These are phyloP conservation scores for Botrytis deweyae DNA, from an alignment of 2,329 filamentous ascomycete genomes.

Conservation along the genomic window DNA sequence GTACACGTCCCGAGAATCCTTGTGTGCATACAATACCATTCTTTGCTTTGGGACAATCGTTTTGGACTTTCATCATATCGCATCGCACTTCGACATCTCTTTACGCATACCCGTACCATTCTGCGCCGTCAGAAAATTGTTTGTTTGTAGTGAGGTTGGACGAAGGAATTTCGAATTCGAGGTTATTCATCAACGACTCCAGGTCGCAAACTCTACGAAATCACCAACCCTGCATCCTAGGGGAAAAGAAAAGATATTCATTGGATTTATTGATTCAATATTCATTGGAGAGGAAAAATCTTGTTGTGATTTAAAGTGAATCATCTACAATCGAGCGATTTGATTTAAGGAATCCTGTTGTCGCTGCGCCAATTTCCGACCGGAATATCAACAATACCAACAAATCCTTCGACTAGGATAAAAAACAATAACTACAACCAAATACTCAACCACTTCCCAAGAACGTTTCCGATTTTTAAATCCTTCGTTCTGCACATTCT, in stretches of 20 bases:
- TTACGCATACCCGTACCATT: not conserved
- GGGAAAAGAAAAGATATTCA: not conserved
- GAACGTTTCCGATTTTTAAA: not conserved
- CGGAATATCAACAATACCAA: not conserved
- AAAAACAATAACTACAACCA: not conserved
- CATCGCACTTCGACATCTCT: not conserved
- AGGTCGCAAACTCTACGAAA: not conserved
- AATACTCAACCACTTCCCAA: conserved; percentile 2
- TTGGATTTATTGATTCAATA: not conserved
- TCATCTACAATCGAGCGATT: not conserved
- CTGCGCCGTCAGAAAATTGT: not conserved
- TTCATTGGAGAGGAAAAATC: not conserved
- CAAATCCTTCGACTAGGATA: not conserved
- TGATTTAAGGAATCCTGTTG: not conserved
- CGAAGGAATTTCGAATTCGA: not conserved
- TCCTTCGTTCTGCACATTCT: conserved; percentile 3
- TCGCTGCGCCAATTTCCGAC: not conserved
- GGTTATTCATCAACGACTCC: not conserved
- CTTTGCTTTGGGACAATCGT: not conserved
- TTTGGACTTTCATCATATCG: not conserved
- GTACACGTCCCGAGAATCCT: not conserved
- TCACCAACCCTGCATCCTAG: not conserved
- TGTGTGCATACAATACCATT: conserved; percentile 11
- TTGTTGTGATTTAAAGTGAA: conserved; percentile 5
- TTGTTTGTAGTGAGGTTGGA: not conserved